phyloP scores from a whole-genome alignment of 139 green algal genomes.

The Pseudopediastrum boryanum region DNA sequence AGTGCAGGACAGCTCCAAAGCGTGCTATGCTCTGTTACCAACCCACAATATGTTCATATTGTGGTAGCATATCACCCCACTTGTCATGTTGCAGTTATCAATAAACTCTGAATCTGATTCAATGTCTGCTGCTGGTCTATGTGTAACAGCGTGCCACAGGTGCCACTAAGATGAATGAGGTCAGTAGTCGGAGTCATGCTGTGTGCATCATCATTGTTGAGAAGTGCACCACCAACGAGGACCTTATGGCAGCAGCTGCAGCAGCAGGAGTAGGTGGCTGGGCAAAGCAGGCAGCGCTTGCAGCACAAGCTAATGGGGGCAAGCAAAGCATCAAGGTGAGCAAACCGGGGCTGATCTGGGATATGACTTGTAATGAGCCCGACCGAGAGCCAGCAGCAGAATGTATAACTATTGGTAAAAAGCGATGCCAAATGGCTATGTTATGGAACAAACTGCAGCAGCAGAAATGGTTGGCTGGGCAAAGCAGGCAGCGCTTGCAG shows the following conservation, averaged over 20 bases:
- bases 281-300: not conserved
- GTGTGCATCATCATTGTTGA: conserved; percentile 98
- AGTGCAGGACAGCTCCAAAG: too few species aligned
- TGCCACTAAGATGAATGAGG: conserved; percentile 94
- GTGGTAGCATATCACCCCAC: too few species aligned
- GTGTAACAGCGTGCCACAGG: conserved; percentile 76
- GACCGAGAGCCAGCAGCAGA: too few species aligned
- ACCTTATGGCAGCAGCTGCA: not conserved
- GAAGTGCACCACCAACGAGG: conserved; percentile 67
- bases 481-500: not conserved
- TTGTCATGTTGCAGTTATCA: too few species aligned
- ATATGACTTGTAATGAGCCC: too few species aligned
- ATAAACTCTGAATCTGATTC: too few species aligned
- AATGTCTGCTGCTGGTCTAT: not conserved
- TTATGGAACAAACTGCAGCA: not conserved
- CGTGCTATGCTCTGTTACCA: too few species aligned
- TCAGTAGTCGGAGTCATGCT: conserved; percentile 83
- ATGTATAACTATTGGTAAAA: conserved; percentile 96
- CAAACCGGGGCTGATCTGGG: too few species aligned
- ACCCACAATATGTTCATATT: too few species aligned
- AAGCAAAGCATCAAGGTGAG: conserved; percentile 40
- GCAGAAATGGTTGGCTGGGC: not conserved
- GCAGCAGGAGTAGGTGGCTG: not conserved
- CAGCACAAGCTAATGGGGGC: conserved; percentile 20
- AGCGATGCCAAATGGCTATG: conserved; percentile 59